phyloP scores from a whole-genome alignment of 2,329 filamentous ascomycete species.

The Stachybotrys chartarum region DNA sequence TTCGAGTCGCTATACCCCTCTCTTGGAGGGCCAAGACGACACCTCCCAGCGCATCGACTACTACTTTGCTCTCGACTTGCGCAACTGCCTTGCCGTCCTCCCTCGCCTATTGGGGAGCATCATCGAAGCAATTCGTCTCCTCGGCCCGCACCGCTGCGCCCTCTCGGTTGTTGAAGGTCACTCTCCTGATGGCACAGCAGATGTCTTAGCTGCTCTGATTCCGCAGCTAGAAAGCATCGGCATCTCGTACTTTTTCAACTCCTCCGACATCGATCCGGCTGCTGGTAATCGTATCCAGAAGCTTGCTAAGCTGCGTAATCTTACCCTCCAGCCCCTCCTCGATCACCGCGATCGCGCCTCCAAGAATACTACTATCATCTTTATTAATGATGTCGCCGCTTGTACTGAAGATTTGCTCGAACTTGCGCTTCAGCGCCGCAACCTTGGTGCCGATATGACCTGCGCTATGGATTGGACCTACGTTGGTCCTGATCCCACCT shows the following conservation, averaged over 20 bases:
- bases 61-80: slow-evolving; percentile 47
- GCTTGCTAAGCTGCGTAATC: slow-evolving; percentile 44
- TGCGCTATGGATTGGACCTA: slow-evolving; percentile 54
- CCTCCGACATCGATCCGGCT: slow-evolving; percentile 35
- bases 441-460: slow-evolving; percentile 44
- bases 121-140: slow-evolving; percentile 39
- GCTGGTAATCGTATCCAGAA: slow-evolving; percentile 34
- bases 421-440: slow-evolving; percentile 38
- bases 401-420: slow-evolving; percentile 52
- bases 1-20: slow-evolving; percentile 12
- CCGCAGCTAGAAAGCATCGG: slow-evolving; percentile 29
- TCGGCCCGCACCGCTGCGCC: slow-evolving; percentile 42
- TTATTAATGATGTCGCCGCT: slow-evolving; percentile 46
- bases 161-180: slow-evolving; percentile 50
- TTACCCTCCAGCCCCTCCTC: slow-evolving; percentile 40
- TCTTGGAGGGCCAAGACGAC: slow-evolving; percentile 3
- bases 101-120: slow-evolving; percentile 45
- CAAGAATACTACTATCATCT: slow-evolving; percentile 37
- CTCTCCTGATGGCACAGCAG: slow-evolving; percentile 45
- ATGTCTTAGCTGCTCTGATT: slow-evolving; percentile 36
- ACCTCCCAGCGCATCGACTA: slow-evolving; percentile 19
- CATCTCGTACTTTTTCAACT: slow-evolving; percentile 32
- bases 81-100: slow-evolving; percentile 35
- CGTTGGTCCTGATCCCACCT: slow-evolving; percentile 34
- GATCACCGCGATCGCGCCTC: slow-evolving; percentile 15